These are phyloP conservation scores for Collybiopsis luxurians DNA, from an alignment of 768 basidiomycete species.

Conservation along the genomic window DNA sequence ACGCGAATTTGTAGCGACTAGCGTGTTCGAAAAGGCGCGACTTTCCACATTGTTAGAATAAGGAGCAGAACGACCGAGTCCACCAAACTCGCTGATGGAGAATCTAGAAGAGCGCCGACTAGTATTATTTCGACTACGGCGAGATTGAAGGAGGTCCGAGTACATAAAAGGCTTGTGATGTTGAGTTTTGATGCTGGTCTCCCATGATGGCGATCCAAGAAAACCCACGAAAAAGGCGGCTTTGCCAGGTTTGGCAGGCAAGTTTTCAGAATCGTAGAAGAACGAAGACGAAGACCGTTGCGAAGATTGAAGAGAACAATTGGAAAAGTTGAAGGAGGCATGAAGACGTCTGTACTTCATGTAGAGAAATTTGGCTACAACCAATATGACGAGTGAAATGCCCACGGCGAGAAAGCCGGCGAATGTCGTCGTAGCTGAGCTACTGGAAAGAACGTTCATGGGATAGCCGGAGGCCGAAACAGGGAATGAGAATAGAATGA, in stretches of 20 bases:
- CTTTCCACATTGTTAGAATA: neutral
- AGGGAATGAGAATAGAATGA: neutral
- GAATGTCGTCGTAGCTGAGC: conserved; percentile 19
- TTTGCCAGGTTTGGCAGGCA: conserved; percentile 14
- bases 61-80: neutral
- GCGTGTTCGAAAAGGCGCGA: conserved; percentile 3
- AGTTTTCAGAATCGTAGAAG: conserved; percentile 10
- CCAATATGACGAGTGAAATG: conserved; percentile 22
- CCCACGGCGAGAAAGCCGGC: conserved; percentile 23
- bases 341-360: conserved; percentile 22
- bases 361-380: conserved; percentile 25
- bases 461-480: neutral
- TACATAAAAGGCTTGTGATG: neutral
- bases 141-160: conserved; percentile 1
- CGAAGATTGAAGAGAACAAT: conserved; percentile 14
- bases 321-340: conserved; percentile 7
- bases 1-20: neutral
- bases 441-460: conserved; percentile 8
- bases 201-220: conserved; percentile 43
- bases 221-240: conserved; percentile 41
- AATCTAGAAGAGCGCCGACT: neutral
- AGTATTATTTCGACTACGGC: neutral
- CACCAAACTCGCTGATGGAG: conserved; percentile 9
- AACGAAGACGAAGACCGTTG: conserved; percentile 16
- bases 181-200: conserved; percentile 29